Conservation (phyloP, 345 rosid genomes). For the Microcos paniculata region DNA sequence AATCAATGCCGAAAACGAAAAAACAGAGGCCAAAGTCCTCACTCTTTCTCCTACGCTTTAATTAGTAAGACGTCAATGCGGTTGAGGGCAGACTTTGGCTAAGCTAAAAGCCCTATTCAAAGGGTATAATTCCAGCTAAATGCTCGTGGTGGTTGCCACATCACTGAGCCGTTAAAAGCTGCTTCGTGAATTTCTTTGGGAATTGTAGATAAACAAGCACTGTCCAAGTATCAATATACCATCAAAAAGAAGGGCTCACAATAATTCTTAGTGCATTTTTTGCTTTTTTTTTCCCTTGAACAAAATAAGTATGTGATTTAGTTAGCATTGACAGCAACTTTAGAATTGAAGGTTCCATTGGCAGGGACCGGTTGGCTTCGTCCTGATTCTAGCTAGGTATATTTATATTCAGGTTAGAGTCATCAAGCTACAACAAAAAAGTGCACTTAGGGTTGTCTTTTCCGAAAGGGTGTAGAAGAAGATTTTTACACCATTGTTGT, state of each 20-base stretch:
- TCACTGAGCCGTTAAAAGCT: constrained; percentile 10
- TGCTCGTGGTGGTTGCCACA: constrained; percentile 13
- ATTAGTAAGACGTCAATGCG: background rate
- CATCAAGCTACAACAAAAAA: no score
- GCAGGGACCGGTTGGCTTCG: background rate
- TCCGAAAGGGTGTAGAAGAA: no score
- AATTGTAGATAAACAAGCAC: constrained; percentile 16
- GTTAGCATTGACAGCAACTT: background rate
- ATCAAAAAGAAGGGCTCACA: background rate
- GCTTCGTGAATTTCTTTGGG: background rate
- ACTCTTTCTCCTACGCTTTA: background rate
- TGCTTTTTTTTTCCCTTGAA: background rate
- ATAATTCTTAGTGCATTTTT: no score
- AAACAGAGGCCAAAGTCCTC: background rate
- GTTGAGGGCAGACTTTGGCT: background rate
- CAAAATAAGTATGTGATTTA: background rate
- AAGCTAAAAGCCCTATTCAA: background rate
- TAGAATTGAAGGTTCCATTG: background rate
- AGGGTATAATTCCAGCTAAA: background rate
- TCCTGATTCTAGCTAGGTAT: background rate
- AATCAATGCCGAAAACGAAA: background rate
- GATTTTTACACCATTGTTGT: no score
- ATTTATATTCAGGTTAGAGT: no score
- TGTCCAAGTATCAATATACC: constrained; percentile 15
- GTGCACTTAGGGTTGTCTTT: no score